Conservation (phyloP, 495 filamentous ascomycete species). For the Lindgomyces ingoldianus region DNA sequence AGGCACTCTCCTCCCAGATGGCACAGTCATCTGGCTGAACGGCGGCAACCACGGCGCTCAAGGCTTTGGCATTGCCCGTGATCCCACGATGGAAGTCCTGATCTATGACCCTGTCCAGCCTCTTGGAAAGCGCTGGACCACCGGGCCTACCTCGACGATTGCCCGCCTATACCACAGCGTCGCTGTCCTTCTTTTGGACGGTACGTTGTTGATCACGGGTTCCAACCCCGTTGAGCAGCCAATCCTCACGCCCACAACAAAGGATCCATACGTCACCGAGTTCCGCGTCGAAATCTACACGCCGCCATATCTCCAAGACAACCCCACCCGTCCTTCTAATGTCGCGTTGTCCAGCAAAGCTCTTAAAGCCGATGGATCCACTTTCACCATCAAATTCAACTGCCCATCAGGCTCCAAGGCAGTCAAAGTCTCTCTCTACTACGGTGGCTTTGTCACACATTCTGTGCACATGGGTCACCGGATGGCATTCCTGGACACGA, state of each 20-base stretch:
- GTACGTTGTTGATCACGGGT: slow-evolving; percentile 59
- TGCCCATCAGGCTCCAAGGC: slow-evolving; percentile 44
- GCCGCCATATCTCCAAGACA: slow-evolving; percentile 60
- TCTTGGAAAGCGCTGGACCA: slow-evolving; percentile 55
- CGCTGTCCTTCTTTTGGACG: slow-evolving; percentile 59
- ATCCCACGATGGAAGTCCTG: slow-evolving; percentile 59
- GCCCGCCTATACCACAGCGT: slow-evolving; percentile 62
- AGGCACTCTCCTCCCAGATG: slow-evolving; percentile 60
- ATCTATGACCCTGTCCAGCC: slow-evolving; percentile 57
- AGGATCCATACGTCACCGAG: slow-evolving; percentile 55
- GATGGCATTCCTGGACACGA: slow-evolving; percentile 57
- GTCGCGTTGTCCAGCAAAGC: slow-evolving; percentile 47
- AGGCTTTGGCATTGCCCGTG: slow-evolving; percentile 57
- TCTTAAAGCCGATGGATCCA: slow-evolving; percentile 49
- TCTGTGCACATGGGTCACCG: slow-evolving; percentile 65
- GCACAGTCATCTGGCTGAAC: slow-evolving; percentile 62
- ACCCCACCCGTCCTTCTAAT: slow-evolving; percentile 53
- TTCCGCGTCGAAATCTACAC: slow-evolving; percentile 64
- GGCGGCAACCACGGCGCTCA: slow-evolving; percentile 59
- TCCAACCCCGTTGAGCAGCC: slow-evolving; percentile 62
- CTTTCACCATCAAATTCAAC: slow-evolving; percentile 54
- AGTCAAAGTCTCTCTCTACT: slow-evolving; percentile 56
- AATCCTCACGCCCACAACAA: slow-evolving; percentile 46
- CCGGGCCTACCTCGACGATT: slow-evolving; percentile 52
- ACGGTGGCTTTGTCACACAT: slow-evolving; percentile 65